Percentiles rank a stretch among this genome's conserved stretches.
These are phyloP conservation scores for Alternaria hordeiaustralica DNA, from an alignment of 2,329 filamentous ascomycete species.

Conservation along the genomic window DNA sequence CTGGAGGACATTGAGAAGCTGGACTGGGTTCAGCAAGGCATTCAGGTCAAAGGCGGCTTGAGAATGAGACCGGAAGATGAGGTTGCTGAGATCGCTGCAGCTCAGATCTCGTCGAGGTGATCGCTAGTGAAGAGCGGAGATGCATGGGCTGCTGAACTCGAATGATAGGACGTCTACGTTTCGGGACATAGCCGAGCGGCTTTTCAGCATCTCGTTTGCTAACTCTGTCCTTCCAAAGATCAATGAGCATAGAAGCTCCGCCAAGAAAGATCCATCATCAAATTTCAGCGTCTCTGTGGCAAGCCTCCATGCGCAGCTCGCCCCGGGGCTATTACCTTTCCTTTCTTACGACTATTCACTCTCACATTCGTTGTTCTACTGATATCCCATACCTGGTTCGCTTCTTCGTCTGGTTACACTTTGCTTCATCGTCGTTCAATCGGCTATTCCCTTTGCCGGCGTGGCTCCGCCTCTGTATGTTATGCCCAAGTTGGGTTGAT, in stretches of 20 bases:
- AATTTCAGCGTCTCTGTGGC: neutral
- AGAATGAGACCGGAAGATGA: conserved; percentile 60
- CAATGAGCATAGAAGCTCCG: neutral
- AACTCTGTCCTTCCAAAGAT: neutral
- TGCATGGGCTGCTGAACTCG: conserved; percentile 2
- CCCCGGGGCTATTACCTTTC: neutral
- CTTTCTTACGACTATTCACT: neutral
- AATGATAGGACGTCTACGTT: neutral
- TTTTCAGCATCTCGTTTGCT: neutral
- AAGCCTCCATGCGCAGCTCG: neutral
- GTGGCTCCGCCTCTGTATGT: neutral
- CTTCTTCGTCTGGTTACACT: conserved; percentile 7
- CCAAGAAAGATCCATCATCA: neutral
- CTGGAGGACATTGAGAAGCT: conserved; percentile 74
- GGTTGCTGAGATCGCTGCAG: conserved; percentile 20
- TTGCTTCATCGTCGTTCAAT: conserved; percentile 3
- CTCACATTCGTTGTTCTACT: conserved; percentile 10
- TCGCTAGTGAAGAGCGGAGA: conserved; percentile 34
- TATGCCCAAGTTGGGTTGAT: neutral
- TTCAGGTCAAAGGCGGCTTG: conserved; percentile 68
- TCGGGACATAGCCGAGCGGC: neutral
- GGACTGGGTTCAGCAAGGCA: conserved; percentile 78
- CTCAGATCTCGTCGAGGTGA: conserved; percentile 30
- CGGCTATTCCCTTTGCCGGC: neutral
- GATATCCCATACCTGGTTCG: conserved; percentile 8